Conservation (phyloP, 1,284 basidiomycete species). For the Irpex lacteus region DNA sequence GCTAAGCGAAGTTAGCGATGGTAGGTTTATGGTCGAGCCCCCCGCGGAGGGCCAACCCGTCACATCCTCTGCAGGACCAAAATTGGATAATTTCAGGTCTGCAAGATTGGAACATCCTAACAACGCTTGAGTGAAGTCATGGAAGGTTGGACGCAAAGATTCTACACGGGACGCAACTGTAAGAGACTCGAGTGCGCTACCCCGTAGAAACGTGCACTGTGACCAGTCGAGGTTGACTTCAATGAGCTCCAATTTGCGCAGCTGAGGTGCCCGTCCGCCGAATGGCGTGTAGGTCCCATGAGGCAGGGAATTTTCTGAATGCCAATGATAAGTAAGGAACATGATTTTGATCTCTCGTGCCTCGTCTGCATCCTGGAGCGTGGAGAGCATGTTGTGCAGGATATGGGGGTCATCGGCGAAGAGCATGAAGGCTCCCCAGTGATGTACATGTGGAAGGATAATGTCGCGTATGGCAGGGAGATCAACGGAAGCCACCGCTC, state of each 20-base stretch:
- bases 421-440: background rate
- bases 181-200: background rate
- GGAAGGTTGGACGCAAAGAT: background rate
- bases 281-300: background rate
- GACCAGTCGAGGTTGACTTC: background rate
- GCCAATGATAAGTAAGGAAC: background rate
- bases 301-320: background rate
- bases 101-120: background rate
- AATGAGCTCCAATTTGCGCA: background rate
- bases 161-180: background rate
- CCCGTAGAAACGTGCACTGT: background rate
- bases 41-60: background rate
- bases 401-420: background rate
- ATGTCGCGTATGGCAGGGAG: background rate
- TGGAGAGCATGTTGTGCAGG: background rate
- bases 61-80: background rate
- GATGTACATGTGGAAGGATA: background rate
- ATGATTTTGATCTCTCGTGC: background rate
- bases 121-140: background rate
- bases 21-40: background rate
- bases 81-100: background rate
- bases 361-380: background rate
- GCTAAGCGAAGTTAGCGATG: background rate
- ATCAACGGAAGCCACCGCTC: background rate
- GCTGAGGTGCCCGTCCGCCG: background rate